phyloP scores from a whole-genome alignment of 352 stramenopile species.

The Pythium chondricola region DNA sequence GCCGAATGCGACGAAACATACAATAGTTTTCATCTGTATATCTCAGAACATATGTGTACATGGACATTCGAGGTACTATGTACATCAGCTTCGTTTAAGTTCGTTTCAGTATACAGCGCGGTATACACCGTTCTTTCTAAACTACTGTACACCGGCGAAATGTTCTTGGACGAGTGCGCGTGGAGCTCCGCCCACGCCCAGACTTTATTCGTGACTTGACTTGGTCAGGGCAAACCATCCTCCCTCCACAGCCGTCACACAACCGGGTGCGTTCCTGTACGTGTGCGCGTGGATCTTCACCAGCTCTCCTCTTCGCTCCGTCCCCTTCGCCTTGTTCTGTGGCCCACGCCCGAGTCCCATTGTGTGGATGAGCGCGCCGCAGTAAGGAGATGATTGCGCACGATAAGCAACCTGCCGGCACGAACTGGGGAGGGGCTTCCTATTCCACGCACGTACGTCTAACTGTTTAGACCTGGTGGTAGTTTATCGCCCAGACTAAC shows the following conservation, averaged over 20 bases:
- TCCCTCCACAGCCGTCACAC: not conserved
- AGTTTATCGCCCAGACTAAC: constrained; percentile 6
- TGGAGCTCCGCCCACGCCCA: constrained; percentile 9
- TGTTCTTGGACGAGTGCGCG: constrained; percentile 6
- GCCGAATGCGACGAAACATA: not conserved
- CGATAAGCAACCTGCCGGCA: constrained; percentile 23
- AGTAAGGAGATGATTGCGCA: constrained; percentile 29
- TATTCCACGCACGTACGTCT: constrained; percentile 19
- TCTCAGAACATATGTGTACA: not conserved
- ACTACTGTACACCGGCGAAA: too few relatives aligned
- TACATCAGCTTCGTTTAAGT: not conserved
- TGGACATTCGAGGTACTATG: not conserved
- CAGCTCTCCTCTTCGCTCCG: not conserved
- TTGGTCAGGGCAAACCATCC: not conserved
- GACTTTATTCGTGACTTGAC: constrained; percentile 15
- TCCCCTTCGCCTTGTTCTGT: constrained; percentile 7
- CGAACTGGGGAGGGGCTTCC: constrained; percentile 22
- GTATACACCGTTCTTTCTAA: constrained; percentile 11
- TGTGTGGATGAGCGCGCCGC: constrained; percentile 20
- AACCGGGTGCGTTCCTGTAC: too few relatives aligned
- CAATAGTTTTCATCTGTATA: not conserved
- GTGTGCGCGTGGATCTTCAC: too few relatives aligned
- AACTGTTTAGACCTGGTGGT: too few relatives aligned
- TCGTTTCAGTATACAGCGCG: too few relatives aligned
- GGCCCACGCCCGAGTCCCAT: constrained; percentile 6